Evolutionary conservation across 2,329 filamentous ascomycete species (phyloP), one percentile per base, ranked within the genome.

Genomic region (Aspergillus awamori): DNA sequence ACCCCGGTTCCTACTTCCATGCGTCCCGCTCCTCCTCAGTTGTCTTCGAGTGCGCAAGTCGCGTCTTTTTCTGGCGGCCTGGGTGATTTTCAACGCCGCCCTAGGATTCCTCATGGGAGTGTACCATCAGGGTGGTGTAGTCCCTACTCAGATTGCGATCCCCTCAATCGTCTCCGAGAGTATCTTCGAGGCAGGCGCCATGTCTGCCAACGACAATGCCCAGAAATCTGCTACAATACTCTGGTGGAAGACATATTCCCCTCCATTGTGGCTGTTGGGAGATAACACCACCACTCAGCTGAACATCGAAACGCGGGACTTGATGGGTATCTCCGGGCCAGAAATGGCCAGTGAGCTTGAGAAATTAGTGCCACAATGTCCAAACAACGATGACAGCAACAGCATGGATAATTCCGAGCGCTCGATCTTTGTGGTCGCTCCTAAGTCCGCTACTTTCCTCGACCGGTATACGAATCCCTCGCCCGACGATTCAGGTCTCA

Each of bases 231-330:
- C 73, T 8, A 77, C 77, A 5, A 79, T 82, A 15, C 75, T 83
- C 59, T 84, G 82, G 82, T 84, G 82, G 82, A 83, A 84, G 64
- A 83, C 82, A 3, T 84, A 84, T 65, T 80, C 80, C 8, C 82
- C 82, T 2, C 82, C 82, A 3, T 74, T 77, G 8, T 84, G 82
- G 80, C 70, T 84, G 13, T 72, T 84, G 5, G 82, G 81, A 20
- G 71, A 75, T 5, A 70, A 73, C 41, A 69, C 68, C 36, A 70
- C 67, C 17, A 43, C 67, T 4, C 66, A 66, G 8, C 65, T 73
- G 49, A 63, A 74, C 52, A 75, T 82, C 65, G 66, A 72, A 13
- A 83, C 80, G 1, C 70, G 71, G 11, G 81, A 83, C 63, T 69
- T 83, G 26, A 83, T 84, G 80, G 82, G 82, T 24, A 76, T 80